Base-by-base conservation (phyloP, 495 filamentous ascomycete species). In the Penicillium coffeae region DNA sequence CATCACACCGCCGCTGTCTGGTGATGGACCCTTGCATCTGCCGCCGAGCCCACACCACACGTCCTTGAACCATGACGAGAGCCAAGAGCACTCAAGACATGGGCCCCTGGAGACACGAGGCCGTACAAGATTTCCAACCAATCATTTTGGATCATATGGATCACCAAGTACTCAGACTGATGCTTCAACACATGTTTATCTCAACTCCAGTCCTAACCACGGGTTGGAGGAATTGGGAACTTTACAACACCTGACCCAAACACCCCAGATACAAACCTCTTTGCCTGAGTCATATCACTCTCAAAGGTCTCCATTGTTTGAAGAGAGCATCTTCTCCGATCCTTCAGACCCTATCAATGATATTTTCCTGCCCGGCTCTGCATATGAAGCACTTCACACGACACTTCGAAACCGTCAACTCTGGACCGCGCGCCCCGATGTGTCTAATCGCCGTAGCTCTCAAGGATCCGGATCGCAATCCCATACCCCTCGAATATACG, bases 301-400 rank as follows among this genome's bases (percentile, higher is more conserved):
- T 1, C 52, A 56, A 19, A 49, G 50, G 9, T 59, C 60, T 3
- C 58, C 60, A 13, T 34, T 64, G 0, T 62, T 66, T 38, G 52
- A 60, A 46, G 54, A 60, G 18, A 45, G 45, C 33, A 47, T 60
- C 12, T 64, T 66, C 44, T 64, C 63, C 2, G 59, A 61, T 33
- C 57, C 56, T 18, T 49, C 51, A 3, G 55, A 64, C 37, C 45
- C 60, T 12, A 54, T 51, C 12, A 62, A 65, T 30, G 57, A 63
- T 55, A 54, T 68, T 18, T 68, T 68, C 30, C 45, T 66, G 13
- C 65, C 65, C 3, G 65, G 60, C 3, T 69, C 66, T 1, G 63
- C 63, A 1, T 69, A 66, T 20, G 63, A 66, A 38, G 61, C 63
- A 12, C 59, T 69, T 32, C 65, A 69, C 37, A 66, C 60, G 1